Evolutionary conservation across 2,329 filamentous ascomycete species (phyloP).

Genomic region (Hypomyces rosellus): DNA sequence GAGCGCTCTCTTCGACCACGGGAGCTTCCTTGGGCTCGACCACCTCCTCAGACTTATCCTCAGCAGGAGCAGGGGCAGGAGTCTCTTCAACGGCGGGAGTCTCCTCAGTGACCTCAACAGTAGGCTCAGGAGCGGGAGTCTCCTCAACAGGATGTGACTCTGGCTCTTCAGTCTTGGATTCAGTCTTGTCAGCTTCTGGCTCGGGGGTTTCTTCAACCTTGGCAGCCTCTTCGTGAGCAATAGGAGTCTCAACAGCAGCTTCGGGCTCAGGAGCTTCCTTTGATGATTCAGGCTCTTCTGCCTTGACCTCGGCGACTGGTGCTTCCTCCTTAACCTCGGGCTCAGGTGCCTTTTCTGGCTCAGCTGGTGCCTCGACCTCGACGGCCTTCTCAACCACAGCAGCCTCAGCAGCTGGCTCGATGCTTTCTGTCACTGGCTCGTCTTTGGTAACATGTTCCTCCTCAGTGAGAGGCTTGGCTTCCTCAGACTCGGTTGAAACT

Average conservation of each 20-base stretch:
- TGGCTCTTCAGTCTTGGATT: background rate
- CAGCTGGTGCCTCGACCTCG: slow-evolving; percentile 2
- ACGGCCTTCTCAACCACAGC: background rate
- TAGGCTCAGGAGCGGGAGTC: background rate
- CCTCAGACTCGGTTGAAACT: background rate
- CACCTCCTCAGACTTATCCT: background rate
- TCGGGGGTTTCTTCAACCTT: slow-evolving; percentile 10
- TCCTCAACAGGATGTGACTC: slow-evolving; percentile 1
- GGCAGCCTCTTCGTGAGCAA: slow-evolving; percentile 2
- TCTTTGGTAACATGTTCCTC: background rate
- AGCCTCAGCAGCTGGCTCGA: slow-evolving; percentile 3
- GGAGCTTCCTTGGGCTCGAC: background rate
- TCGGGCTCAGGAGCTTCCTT: background rate
- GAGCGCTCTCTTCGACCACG: background rate
- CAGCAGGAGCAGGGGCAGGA: background rate
- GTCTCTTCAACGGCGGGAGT: background rate
- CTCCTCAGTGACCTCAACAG: background rate
- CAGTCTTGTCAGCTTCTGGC: background rate
- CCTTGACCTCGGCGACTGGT: background rate
- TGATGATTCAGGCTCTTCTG: background rate
- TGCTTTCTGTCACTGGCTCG: background rate
- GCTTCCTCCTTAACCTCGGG: slow-evolving; percentile 1
- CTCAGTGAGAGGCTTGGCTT: background rate
- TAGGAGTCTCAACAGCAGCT: slow-evolving; percentile 1
- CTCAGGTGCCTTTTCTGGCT: slow-evolving; percentile 2